These are phyloP conservation scores for Tylopilus subfusipes DNA, from an alignment of 768 basidiomycete species.

Conservation along the genomic window DNA sequence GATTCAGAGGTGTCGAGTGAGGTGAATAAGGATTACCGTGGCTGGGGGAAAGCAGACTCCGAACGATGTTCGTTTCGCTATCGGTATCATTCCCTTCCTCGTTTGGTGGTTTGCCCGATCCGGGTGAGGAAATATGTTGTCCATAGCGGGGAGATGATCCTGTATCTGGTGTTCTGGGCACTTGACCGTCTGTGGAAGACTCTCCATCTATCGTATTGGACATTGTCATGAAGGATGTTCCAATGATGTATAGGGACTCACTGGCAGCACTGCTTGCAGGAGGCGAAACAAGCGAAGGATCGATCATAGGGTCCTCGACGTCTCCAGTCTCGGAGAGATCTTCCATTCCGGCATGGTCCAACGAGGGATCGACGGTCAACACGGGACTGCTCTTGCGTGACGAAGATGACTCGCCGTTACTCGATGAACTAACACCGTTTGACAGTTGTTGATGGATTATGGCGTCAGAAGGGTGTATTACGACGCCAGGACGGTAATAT, in stretches of 20 bases:
- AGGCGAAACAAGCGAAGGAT: slow-evolving; percentile 36
- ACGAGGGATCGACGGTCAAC: slow-evolving; percentile 25
- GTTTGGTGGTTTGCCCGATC: slow-evolving; percentile 6
- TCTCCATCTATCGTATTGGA: slow-evolving; percentile 34
- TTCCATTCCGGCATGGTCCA: slow-evolving; percentile 16
- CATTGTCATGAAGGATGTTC: slow-evolving; percentile 34
- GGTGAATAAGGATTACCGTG: slow-evolving; percentile 27
- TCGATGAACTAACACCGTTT: slow-evolving; percentile 22
- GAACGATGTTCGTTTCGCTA: slow-evolving; percentile 15
- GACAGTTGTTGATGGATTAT: slow-evolving; percentile 9
- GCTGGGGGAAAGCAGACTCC: slow-evolving; percentile 20
- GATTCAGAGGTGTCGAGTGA: slow-evolving; percentile 25
- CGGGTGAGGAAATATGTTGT: slow-evolving; percentile 6
- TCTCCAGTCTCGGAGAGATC: slow-evolving; percentile 11
- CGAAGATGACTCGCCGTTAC: slow-evolving; percentile 26
- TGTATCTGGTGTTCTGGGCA: slow-evolving; percentile 5
- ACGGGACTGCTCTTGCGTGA: slow-evolving; percentile 27
- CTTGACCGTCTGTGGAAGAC: slow-evolving; percentile 8
- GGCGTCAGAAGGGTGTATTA: slow-evolving; percentile 24
- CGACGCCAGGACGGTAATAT: slow-evolving; percentile 44
- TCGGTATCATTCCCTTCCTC: slow-evolving; percentile 9
- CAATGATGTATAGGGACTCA: slow-evolving; percentile 23
- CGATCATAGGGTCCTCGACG: slow-evolving; percentile 30
- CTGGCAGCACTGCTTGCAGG: slow-evolving; percentile 14
- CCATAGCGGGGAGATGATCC: slow-evolving; percentile 5